Base-by-base conservation (phyloP, 257 asterid species). In the Rhazya stricta region DNA sequence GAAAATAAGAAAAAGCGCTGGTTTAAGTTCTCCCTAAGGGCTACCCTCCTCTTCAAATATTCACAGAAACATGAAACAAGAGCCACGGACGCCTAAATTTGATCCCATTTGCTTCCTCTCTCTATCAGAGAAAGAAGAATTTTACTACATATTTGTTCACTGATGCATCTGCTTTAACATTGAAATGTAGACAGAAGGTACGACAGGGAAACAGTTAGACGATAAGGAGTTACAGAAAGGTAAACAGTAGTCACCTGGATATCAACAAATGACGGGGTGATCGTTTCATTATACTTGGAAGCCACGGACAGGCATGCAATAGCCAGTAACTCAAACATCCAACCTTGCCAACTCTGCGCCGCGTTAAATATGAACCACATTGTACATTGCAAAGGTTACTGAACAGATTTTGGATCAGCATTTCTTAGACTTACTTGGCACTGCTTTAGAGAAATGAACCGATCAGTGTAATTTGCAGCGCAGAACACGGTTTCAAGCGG, bases 401-500 rank as follows among this genome's bases (percentile, higher is more conserved):
- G 9, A 32, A 13, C 5, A 57, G 2, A 69, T n/a, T 10, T 18
- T 45, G 9, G 7, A 21, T 77, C 11, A 0, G 67, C 29, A 71
- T 39, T 74, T 41, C 11, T 9, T 37, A 23, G 50, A 8, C 81
- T 85, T 85, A 89, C 94, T 69, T 79, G 84, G 65, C 90, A 89
- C 32, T 72, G 81, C 8, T 72, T 71, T 9, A 77, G 9, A 13
- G 98, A 88, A 65, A 87, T 67, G 67, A 91, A 93, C 0, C 96
- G 96, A 83, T 91, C 98, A 54, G 91, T 71, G 69, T 89, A 87
- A 80, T 86, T 91, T 13, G 79, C 93, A 13, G 98, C 96, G 37
- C 69, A 56, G 75, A 91, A 91, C 6, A 80, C 77, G 27, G 92
- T 89, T 76, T 73, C 90, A 29, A 27, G 30, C 18, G 88, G 86